Base-by-base conservation (phyloP, 1,284 basidiomycete genomes). In the Cutaneotrichosporon sp. region DNA sequence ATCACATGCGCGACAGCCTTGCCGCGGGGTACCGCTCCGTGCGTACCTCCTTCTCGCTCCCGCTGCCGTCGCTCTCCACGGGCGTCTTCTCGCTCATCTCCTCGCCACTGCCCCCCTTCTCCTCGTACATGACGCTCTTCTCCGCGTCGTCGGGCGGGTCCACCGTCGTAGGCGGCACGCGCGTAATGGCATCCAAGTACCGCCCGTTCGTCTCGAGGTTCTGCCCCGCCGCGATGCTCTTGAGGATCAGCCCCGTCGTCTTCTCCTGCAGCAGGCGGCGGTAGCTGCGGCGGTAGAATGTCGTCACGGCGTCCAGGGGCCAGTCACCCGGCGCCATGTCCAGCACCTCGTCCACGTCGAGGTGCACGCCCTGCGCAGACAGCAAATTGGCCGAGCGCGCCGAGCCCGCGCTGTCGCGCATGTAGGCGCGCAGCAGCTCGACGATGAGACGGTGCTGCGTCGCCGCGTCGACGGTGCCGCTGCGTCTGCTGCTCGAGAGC, bases 221-320 rank as follows among this genome's bases (percentile, higher is more conserved):
- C 62, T 80, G 74, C 5, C 78, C 77, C 1, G 78, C 76, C 1
- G 76, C 67, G 43, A 79, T 75, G 9, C 72, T 63, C 63, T 79
- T 80, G 29, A 80, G 64, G 10, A 80, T 69, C 52, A 71, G 69
- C 72, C 74, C 76, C 25, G 67, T 72, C 1, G 70, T 61, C 25
- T 67, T 67, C 16, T 83, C 79, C 71, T 95, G 91, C n/a, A 90
- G 78, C 4, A 87, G 85, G 54, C 88, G 83, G 18, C 91, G 84
- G 65, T 93, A 84, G 0, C 91, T 89, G 3, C 91, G 87, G 13
- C 86, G 79, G 56, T 95, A 82, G 82, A 94, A 94, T 0, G 88
- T 86, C 0, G 88, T 86, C 64, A 93, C 82, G 7, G 85, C 79
- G 24, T 83, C 82, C 4, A 95, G 79, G 0, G 90, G 85, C 91